A percentile compares a stretch with the other conserved stretches of the same genome.
phyloP scores from a whole-genome alignment of 2,329 filamentous ascomycete genomes.

The Fusarium vanettenii region DNA sequence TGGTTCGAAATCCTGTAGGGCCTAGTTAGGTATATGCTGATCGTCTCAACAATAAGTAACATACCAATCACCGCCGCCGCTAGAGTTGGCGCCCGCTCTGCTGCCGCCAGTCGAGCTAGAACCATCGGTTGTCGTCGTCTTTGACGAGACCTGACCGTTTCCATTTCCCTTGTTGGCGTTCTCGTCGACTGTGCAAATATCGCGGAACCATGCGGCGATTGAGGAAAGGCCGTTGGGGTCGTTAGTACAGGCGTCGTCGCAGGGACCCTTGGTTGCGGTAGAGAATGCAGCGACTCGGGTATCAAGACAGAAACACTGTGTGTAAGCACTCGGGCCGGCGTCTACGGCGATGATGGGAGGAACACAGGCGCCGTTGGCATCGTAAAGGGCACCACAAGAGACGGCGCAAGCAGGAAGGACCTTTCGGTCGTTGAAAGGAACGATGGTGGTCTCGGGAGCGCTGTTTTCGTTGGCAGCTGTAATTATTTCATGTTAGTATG shows the following conservation, averaged over 20 bases:
- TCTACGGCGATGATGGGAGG: slow-evolving; percentile 63
- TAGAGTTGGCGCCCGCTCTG: slow-evolving; percentile 25
- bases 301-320: slow-evolving; percentile 80
- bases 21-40: slow-evolving; percentile 5
- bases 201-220: slow-evolving; percentile 77
- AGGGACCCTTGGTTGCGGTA: slow-evolving; percentile 67
- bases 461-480: slow-evolving; percentile 21
- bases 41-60: slow-evolving; percentile 20
- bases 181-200: slow-evolving; percentile 66
- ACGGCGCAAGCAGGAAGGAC: slow-evolving; percentile 71
- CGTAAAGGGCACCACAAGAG: slow-evolving; percentile 69
- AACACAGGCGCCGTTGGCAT: slow-evolving; percentile 79
- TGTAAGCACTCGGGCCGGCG: slow-evolving; percentile 65
- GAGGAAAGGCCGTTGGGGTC: slow-evolving; percentile 58
- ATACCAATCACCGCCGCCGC: slow-evolving; percentile 61
- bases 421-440: slow-evolving; percentile 60
- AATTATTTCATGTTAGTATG: slow-evolving; percentile 24
- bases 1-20: slow-evolving; percentile 72
- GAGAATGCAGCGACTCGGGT: slow-evolving; percentile 68
- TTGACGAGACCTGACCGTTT: slow-evolving; percentile 19
- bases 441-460: slow-evolving; percentile 60
- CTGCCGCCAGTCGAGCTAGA: slow-evolving; percentile 17
- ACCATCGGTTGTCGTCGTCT: slow-evolving; percentile 24
- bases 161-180: slow-evolving; percentile 32
- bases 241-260: slow-evolving; percentile 67